phyloP scores from a whole-genome alignment of 805 yeast genomes.

The Jamesozyma spencerorum region DNA sequence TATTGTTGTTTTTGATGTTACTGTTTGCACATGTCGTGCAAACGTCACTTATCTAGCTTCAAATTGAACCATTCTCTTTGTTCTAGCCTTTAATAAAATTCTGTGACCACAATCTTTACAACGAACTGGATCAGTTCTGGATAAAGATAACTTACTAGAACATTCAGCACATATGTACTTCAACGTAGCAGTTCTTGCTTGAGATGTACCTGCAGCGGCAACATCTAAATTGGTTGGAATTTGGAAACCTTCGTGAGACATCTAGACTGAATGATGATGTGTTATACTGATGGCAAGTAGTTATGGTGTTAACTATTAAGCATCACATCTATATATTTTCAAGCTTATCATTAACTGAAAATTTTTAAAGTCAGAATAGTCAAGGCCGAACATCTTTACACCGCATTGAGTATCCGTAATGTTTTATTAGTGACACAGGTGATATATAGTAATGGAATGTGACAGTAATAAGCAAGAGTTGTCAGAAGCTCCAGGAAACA shows the following conservation, averaged over 20 bases:
- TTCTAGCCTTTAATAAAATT: constrained; percentile 92
- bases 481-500: too few relatives aligned
- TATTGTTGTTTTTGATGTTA: too few relatives aligned
- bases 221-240: constrained; percentile 77
- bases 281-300: neutral
- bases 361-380: neutral
- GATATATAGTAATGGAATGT: too few relatives aligned
- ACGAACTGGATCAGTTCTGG: constrained; percentile 92
- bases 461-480: too few relatives aligned
- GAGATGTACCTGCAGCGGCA: constrained; percentile 72
- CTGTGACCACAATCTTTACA: constrained; percentile 98
- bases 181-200: constrained; percentile 70
- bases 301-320: neutral
- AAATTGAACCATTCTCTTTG: constrained; percentile 90
- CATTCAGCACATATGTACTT: constrained; percentile 95
- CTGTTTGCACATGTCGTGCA: too few relatives aligned
- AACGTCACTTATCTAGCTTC: constrained; percentile 50
- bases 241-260: constrained; percentile 77
- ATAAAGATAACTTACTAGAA: constrained; percentile 77
- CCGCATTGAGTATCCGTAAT: too few relatives aligned
- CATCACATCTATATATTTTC: too few relatives aligned
- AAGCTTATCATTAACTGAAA: neutral
- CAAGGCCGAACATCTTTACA: too few relatives aligned
- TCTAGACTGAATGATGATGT: constrained; percentile 8
- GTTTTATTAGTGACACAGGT: too few relatives aligned